Evolutionary conservation across 2,329 filamentous ascomycete species (phyloP).

Genomic region (Basipetospora sp.): DNA sequence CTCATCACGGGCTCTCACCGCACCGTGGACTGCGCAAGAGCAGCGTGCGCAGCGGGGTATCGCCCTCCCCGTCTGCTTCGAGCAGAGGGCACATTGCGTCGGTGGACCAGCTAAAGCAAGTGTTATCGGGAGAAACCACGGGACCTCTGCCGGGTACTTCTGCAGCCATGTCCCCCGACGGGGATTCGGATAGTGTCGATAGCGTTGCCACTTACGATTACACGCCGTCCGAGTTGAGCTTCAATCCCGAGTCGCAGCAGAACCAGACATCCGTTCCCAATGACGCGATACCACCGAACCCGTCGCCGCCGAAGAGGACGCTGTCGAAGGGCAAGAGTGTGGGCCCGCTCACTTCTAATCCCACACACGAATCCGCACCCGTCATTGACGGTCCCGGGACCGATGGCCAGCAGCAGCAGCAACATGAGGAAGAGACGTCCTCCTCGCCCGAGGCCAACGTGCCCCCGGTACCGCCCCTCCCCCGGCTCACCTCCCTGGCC

Average conservation of each 20-base stretch:
- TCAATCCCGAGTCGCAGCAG: constrained; percentile 26
- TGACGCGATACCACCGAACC: constrained; percentile 15
- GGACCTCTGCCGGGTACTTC: constrained; percentile 24
- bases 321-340: constrained; percentile 4
- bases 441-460: constrained; percentile 23
- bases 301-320: constrained; percentile 2
- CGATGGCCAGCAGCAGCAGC: too few species aligned
- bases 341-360: constrained; percentile 28
- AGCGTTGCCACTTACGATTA: constrained; percentile 59
- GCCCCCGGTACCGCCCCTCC: constrained; percentile 43
- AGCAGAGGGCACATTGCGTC: constrained; percentile 40
- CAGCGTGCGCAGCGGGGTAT: constrained; percentile 37
- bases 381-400: too few species aligned
- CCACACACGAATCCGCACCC: constrained; percentile 22
- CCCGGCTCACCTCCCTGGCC: constrained; percentile 17
- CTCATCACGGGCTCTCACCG: constrained; percentile 23
- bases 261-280: constrained; percentile 17
- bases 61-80: constrained; percentile 28
- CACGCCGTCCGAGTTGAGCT: constrained; percentile 51
- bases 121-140: constrained; percentile 36
- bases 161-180: constrained; percentile 21
- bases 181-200: constrained; percentile 39
- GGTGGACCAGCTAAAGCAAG: constrained; percentile 49
- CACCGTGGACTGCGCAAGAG: constrained; percentile 35
- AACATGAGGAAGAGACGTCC: too few species aligned